Evolutionary conservation across 1,284 basidiomycete genomes (phyloP).

Genomic region (Mycena sp.): DNA sequence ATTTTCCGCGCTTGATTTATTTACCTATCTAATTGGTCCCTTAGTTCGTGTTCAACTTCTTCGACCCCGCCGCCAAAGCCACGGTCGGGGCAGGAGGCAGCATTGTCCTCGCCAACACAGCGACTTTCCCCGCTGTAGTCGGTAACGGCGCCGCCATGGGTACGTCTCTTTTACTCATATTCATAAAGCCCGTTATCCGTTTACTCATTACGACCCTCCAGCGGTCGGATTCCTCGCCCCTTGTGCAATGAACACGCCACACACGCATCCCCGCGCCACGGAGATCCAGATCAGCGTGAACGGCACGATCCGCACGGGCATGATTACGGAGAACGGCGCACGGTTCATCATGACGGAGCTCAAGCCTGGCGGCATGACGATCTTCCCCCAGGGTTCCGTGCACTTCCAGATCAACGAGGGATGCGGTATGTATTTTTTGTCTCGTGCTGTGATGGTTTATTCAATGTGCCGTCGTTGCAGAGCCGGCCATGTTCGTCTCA

Average conservation of each 20-base stretch:
- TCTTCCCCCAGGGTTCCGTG: constrained; percentile 45
- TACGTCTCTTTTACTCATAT: not conserved
- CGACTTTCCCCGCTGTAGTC: constrained; percentile 2
- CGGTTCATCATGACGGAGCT: constrained; percentile 45
- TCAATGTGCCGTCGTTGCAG: not conserved
- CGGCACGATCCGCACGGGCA: constrained; percentile 41
- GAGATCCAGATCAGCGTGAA: constrained; percentile 46
- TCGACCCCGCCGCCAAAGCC: not conserved
- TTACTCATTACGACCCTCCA: not conserved
- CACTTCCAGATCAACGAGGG: constrained; percentile 45
- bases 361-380: constrained; percentile 37
- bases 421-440: constrained; percentile 33
- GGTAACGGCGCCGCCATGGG: not conserved
- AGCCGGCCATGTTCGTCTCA: constrained; percentile 31
- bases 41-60: constrained; percentile 5
- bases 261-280: constrained; percentile 47
- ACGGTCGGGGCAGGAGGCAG: not conserved
- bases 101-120: not conserved
- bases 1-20: not conserved
- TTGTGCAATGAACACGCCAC: constrained; percentile 49
- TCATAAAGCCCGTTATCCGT: too few relatives aligned
- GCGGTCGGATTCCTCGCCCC: constrained; percentile 25
- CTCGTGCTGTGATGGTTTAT: too few relatives aligned
- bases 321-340: constrained; percentile 44
- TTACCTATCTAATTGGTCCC: not conserved